Base-by-base conservation (phyloP, 2,329 filamentous ascomycete species). In the Cercospora citrullina region DNA sequence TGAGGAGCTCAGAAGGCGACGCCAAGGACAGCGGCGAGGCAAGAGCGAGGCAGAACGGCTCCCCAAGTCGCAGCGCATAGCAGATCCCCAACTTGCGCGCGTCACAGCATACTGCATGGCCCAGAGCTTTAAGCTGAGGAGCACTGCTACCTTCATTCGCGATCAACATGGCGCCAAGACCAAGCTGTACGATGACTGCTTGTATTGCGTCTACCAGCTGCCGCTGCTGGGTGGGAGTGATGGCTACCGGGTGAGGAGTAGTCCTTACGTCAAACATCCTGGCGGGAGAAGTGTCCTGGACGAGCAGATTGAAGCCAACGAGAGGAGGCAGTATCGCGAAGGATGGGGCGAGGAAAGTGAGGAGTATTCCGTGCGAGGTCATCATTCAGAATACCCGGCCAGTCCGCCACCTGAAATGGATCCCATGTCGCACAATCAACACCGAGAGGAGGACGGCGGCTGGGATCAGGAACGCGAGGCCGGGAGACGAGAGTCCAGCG, bases 51-150 rank as follows among this genome's bases (percentile, higher is more conserved):
- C 95, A 5, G 95, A 99, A 81, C 87, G 95, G 60, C 81, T 98
- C 69, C 93, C 95, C 55, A 99, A 99, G 80, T 87, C 91, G 23
- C 89, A 94, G 77, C 86, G 95, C 65, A 90, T 92, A 12, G 92
- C 97, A 74, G 77, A 79, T 39, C 73, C 77, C 23, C 95, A 95
- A 80, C 83, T 99, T 68, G 90, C 94, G 33, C 87, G 95, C 69
- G 87, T 98, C 64, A 99, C 95, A 66, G 95, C 95, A 10, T 99
- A 98, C 80, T 98, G 94, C 79, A 98, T 93, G 0, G 94, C 95
- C 0, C 92, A 97, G 79, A 92, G 91, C 7, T 98, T 94, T 82
- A 96, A 94, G 81, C 89, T 96, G 81, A 90, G 91, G 74, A 87
- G 90, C 28, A 93, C 93, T n/a, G 93, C 94, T 14, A 88, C 92